Evolutionary conservation across 177 flowering plant species (phyloP).

Genomic region (Vitis hybrid): DNA sequence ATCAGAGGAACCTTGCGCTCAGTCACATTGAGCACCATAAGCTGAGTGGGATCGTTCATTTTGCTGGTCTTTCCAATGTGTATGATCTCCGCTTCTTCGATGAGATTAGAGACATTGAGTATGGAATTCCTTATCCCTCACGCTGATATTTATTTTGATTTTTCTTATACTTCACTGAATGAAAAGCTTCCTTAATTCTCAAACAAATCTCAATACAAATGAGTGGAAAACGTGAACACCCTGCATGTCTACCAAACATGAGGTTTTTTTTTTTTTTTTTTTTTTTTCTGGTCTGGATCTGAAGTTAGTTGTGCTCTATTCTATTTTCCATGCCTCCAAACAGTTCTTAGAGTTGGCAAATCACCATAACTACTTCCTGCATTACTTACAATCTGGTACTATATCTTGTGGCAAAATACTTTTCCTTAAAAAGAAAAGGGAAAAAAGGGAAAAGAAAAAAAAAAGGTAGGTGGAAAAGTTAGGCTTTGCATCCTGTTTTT

Average conservation of each 20-base stretch:
- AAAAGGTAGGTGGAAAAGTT: too few species aligned
- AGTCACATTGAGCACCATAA: conserved; percentile 86
- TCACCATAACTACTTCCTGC: too few species aligned
- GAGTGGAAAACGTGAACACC: background rate
- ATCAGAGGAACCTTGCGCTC: conserved; percentile 77
- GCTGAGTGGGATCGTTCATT: conserved; percentile 86
- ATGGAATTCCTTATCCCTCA: conserved; percentile 20
- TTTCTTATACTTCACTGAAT: background rate
- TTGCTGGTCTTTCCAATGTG: conserved; percentile 65
- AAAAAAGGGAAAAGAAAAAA: too few species aligned
- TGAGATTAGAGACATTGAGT: conserved; percentile 75
- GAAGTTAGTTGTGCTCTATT: background rate
- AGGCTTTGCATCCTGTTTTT: too few species aligned
- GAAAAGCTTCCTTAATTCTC: background rate
- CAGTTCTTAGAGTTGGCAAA: background rate
- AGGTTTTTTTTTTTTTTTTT: too few species aligned
- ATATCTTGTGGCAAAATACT: too few species aligned
- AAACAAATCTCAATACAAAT: background rate
- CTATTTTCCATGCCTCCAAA: background rate
- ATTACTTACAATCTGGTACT: too few species aligned
- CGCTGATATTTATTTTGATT: background rate
- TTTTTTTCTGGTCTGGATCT: too few species aligned
- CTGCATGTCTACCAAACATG: background rate
- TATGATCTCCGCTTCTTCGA: conserved; percentile 81
- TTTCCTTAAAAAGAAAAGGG: too few species aligned